Conservation (phyloP, 768 basidiomycete genomes). For the Tricholoma hemisulphureum region DNA sequence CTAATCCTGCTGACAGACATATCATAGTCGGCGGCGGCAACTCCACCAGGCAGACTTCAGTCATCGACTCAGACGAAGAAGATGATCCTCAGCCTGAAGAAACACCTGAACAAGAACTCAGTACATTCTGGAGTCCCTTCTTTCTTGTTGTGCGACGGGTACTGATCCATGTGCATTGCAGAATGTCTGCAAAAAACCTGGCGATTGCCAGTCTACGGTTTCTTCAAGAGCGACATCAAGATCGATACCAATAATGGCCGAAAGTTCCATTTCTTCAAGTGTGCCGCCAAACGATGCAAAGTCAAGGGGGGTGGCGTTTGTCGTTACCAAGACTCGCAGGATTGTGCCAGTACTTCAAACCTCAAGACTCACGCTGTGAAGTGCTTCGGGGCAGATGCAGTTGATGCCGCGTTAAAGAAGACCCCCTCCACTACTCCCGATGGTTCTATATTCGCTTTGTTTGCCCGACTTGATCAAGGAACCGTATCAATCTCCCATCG, state of each 20-base stretch:
- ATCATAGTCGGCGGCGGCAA: not conserved
- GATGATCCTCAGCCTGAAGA: not conserved
- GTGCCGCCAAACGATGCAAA: not conserved
- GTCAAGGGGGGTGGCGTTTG: not conserved
- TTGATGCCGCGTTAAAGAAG: not conserved
- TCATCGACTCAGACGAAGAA: not conserved
- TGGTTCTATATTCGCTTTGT: not conserved
- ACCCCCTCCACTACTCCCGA: not conserved
- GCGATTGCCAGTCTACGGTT: not conserved
- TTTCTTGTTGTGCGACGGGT: not conserved
- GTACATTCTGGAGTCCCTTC: not conserved
- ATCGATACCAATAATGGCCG: not conserved
- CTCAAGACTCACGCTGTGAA: not conserved
- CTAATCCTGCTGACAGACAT: not conserved
- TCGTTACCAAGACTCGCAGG: not conserved
- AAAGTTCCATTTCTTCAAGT: not conserved
- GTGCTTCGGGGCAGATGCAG: not conserved
- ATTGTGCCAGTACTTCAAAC: slow-evolving; percentile 1
- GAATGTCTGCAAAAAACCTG: not conserved
- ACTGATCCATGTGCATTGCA: not conserved
- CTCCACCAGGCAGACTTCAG: not conserved
- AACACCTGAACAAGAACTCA: not conserved
- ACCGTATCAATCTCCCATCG: not conserved
- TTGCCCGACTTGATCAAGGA: not conserved
- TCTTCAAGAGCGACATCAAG: not conserved